Base-by-base conservation (phyloP, 208 protist genomes). In the Leishmania tarentolae region DNA sequence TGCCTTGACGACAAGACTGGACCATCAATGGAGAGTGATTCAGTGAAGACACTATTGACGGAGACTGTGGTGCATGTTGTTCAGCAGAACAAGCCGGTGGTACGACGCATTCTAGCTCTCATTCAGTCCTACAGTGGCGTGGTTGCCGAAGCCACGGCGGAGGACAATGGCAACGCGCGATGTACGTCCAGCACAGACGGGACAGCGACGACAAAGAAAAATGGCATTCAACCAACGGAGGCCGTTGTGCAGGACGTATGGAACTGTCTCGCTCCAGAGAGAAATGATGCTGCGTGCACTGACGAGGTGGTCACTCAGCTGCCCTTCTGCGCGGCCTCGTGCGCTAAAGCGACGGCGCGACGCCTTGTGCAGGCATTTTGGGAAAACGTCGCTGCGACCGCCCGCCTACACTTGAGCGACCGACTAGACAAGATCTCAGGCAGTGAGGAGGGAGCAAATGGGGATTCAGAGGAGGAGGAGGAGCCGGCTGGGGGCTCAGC, bases 81-180 rank as follows among this genome's bases (percentile, higher is more conserved):
- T 75, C 85, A 84, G 78, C 76, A 81, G 56, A 82, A 81, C 75
- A 78, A 83, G 44, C 37, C 69, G 0, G 81, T 83, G n/a, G 81
- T 88, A 65, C 85, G 81, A 21, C 80, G 81, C 15, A 76, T 88
- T 3, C 63, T 84, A 47, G 63, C 63, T 9, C 81, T 85, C 4
- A 72, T 88, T 53, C 59, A 85, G 47, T 77, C 81, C 59, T 83
- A 83, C 44, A 44, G 69, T 28, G 69, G 17, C n/a, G 40, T 53
- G 21, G 24, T 63, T 24, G 13, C 50, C 46, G 72, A 35, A 21
- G 72, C 52, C 17, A 68, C 74, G 19, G 74, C 74, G 42, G 74
- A 44, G 47, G 9, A 19, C 21, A 35, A 63, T n/a, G 47, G 46
- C 24, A 44, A 28, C 24, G 31, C 13, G 21, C 19, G 19, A 31